Evolutionary conservation across 192 early-diverging fungal species (phyloP), one percentile per base, ranked within the genome.

Genomic region (Coemansia sp.): DNA sequence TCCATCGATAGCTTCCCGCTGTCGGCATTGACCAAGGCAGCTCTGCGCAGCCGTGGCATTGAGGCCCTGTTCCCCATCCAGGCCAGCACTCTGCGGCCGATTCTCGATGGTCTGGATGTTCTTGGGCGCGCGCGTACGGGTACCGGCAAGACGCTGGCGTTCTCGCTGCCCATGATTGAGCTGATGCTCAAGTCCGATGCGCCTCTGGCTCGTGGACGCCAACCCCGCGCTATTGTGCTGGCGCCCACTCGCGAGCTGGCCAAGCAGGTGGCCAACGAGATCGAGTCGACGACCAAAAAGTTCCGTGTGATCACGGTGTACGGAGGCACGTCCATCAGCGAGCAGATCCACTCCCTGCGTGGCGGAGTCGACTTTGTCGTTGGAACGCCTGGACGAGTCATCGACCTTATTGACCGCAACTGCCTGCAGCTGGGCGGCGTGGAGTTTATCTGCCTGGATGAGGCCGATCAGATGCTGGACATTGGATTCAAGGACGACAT

Each of bases 111-210:
- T 1, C 73, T 77, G 16, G 97, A 99, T 65, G 86, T 98, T 74
- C 91, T 99, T 71, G 97, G 96, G 61, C 91, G 93, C 41, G 95
- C 96, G 1, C 96, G 97, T 70, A 99, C 97, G 11, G 97, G 97
- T 74, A 97, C 96, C 0, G 97, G 97, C 62, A 99, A 99, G 80
- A 99, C 96, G 7, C 86, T 97, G 40, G 97, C 96, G 11, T 99
- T 99, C 72, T 81, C 97, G 70, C 89, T 95, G 67, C 94, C 95
- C 5, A 93, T 95, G 20, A 67, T 98, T 34, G 93, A 99, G 74
- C 87, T 88, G 38, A 79, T 92, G 22, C 65, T 92, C 31, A 73
- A 87, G 64, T 70, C 74, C 1, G 36, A 65, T 31, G 55, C 24
- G 62, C 46, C 62, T 29, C 47, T 74, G 68, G 64, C 41, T 22